Base-by-base conservation (phyloP, 805 yeast species). In the Spathaspora hagerdaliae region DNA sequence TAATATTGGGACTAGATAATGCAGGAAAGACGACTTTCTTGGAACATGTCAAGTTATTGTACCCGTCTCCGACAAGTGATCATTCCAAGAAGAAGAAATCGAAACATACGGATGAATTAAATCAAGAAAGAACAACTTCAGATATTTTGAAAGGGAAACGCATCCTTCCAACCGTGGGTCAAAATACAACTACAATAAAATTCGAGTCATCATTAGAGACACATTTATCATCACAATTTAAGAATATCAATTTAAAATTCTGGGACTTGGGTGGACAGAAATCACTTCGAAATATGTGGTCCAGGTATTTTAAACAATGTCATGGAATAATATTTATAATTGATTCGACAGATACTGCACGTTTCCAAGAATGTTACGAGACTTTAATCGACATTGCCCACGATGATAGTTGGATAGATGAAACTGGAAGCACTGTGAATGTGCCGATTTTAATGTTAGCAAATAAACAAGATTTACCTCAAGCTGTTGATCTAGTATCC, bases 201-300 rank as follows among this genome's bases (percentile, higher is more conserved):
- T 68, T 63, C 47, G 63, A 66, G 64, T 73, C 53, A 65, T 71
- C 46, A 58, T 65, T 40, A 54, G 80, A 58, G 46, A 61, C 49
- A 52, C 73, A 48, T 26, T 49, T 56, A 39, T 47, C 65, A 27
- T 55, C 62, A 5, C 64, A 64, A 37, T 65, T 63, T 54, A 71
- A 74, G 46, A 73, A 71, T 45, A 68, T 76, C 46, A 69, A 73
- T 42, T 70, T 94, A 45, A 91, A 90, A 59, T 80, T 94, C 57
- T 92, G 98, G 98, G 99, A 92, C 63, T 82, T 92, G 36, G 98
- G 98, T 9, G 99, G 99, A 10, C 99, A 92, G 64, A 84, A 83
- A 59, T 73, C 85, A n/a, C 71, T 92, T 39, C 74, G 98, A 40
- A 70, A 80, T 27, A 74, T 94, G 75, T 92, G 99, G 99, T 75